A percentile compares a stretch with the other conserved stretches of the same genome.
phyloP scores from a whole-genome alignment of 2,329 filamentous ascomycete genomes.

The Fusarium scirpi region DNA sequence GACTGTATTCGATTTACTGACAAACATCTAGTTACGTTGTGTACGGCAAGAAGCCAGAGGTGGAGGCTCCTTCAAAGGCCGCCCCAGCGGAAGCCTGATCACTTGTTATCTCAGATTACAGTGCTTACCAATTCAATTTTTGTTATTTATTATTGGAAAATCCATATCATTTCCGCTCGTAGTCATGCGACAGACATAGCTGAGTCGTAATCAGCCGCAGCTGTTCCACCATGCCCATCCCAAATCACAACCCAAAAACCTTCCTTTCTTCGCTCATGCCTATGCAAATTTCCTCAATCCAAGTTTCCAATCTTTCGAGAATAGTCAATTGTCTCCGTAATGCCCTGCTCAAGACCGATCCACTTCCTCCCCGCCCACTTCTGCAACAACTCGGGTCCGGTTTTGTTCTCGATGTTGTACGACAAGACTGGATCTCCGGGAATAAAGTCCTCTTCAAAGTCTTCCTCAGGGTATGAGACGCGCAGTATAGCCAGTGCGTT shows the following conservation, averaged over 20 bases:
- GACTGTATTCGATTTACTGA: not conserved
- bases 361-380: conserved; percentile 41
- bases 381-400: conserved; percentile 14
- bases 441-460: conserved; percentile 30
- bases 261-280: too few species aligned
- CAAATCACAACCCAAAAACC: too few species aligned
- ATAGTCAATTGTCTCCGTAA: conserved; percentile 26
- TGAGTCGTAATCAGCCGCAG: not conserved
- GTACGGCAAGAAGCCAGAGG: not conserved
- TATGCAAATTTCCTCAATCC: not conserved
- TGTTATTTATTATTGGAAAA: not conserved
- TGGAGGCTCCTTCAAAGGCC: not conserved
- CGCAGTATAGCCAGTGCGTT: conserved; percentile 28
- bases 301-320: conserved; percentile 9
- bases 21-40: not conserved
- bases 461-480: conserved; percentile 9
- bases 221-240: too few species aligned
- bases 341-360: conserved; percentile 18
- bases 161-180: not conserved
- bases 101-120: not conserved
- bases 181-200: not conserved
- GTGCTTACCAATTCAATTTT: not conserved
- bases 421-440: conserved; percentile 20
- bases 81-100: not conserved
- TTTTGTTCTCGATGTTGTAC: conserved; percentile 34